Percentiles rank a stretch among this genome's conserved stretches.
phyloP scores from a whole-genome alignment of 768 basidiomycete species.

The Agaricus blazei region DNA sequence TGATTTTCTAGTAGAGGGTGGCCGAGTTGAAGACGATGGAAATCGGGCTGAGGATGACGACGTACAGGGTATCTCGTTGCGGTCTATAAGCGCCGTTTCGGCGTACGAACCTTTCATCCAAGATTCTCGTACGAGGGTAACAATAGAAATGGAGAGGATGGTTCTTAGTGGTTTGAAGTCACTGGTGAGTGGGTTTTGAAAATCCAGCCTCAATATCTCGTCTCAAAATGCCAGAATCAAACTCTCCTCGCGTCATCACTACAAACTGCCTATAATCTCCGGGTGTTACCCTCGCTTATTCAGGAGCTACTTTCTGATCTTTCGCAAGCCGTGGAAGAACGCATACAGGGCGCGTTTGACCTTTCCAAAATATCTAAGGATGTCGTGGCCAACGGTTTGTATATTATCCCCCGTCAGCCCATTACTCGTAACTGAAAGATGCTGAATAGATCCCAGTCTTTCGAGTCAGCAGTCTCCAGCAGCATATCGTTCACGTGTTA shows the following conservation, averaged over 20 bases:
- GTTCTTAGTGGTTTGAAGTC: constrained; percentile 73
- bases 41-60: constrained; percentile 8
- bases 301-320: constrained; percentile 74
- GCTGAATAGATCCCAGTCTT: constrained; percentile 6
- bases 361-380: constrained; percentile 83
- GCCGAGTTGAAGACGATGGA: not conserved
- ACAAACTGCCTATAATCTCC: constrained; percentile 93
- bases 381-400: constrained; percentile 68
- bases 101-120: constrained; percentile 70
- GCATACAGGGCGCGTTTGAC: constrained; percentile 84
- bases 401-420: not conserved
- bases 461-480: constrained; percentile 30
- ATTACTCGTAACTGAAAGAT: not conserved
- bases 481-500: constrained; percentile 79
- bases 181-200: constrained; percentile 46
- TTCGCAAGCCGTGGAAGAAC: constrained; percentile 75
- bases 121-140: constrained; percentile 63
- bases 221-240: constrained; percentile 59
- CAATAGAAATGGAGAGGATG: constrained; percentile 88
- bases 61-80: constrained; percentile 45
- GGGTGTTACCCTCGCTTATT: constrained; percentile 78
- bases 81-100: constrained; percentile 68
- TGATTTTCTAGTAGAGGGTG: not conserved
- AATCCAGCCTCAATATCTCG: not conserved
- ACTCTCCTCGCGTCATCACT: constrained; percentile 87